Conservation (phyloP, 2,329 filamentous ascomycete genomes). For the Fusarium musae region DNA sequence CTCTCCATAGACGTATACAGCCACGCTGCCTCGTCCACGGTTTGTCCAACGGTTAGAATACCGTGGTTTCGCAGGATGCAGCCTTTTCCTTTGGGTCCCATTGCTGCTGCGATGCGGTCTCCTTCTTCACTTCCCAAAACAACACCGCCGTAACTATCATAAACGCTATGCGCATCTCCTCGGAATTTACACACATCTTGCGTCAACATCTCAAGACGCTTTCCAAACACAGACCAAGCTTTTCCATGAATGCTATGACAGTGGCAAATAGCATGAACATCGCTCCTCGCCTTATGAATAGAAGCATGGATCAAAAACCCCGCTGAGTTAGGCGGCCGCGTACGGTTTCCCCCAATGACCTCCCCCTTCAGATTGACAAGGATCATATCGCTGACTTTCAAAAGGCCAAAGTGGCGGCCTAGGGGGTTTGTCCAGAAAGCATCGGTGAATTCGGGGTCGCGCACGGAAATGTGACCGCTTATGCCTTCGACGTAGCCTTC, state of each 20-base stretch:
- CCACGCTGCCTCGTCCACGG: slow-evolving; percentile 79
- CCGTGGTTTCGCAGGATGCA: slow-evolving; percentile 78
- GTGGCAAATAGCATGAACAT: slow-evolving; percentile 75
- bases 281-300: slow-evolving; percentile 71
- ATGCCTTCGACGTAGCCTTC: slow-evolving; percentile 76
- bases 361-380: slow-evolving; percentile 69
- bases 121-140: slow-evolving; percentile 72
- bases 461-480: slow-evolving; percentile 72
- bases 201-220: slow-evolving; percentile 74
- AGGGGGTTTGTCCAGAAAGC: slow-evolving; percentile 76
- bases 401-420: slow-evolving; percentile 72
- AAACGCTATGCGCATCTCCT: slow-evolving; percentile 70
- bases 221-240: slow-evolving; percentile 73
- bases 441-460: slow-evolving; percentile 69
- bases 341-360: slow-evolving; percentile 71
- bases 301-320: slow-evolving; percentile 76
- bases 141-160: slow-evolving; percentile 64
- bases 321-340: slow-evolving; percentile 71
- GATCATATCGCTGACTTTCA: slow-evolving; percentile 75
- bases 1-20: slow-evolving; percentile 75
- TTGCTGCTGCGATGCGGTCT: slow-evolving; percentile 67
- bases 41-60: slow-evolving; percentile 73
- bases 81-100: slow-evolving; percentile 68
- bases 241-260: slow-evolving; percentile 73
- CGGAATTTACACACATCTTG: slow-evolving; percentile 74